Conservation (phyloP, 2,329 filamentous ascomycete genomes). For the Malbranchea zuffiana region DNA sequence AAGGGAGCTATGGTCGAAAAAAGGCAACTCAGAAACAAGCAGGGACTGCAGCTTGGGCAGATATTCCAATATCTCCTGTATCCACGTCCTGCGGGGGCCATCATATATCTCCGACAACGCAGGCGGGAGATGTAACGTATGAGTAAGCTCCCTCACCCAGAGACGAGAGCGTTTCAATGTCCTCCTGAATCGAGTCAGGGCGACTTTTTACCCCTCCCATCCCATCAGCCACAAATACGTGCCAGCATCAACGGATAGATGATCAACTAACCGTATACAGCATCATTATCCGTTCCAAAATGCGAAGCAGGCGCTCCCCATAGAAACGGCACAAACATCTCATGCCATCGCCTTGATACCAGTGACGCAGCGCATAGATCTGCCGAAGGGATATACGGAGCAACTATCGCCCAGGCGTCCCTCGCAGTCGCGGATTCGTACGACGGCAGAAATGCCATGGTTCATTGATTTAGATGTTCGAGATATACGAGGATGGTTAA, state of each 20-base stretch:
- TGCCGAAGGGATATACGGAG: conserved; percentile 45
- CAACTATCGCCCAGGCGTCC: conserved; percentile 47
- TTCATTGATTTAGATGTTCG: too few species aligned
- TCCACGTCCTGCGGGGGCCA: conserved; percentile 48
- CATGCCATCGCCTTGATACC: conserved; percentile 48
- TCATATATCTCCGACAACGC: conserved; percentile 51
- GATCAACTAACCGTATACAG: conserved; percentile 50
- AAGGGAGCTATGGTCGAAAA: conserved; percentile 51
- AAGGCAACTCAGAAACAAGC: conserved; percentile 48
- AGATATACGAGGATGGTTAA: too few species aligned
- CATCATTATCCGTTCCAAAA: conserved; percentile 50
- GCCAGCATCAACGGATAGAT: too few species aligned
- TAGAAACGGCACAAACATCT: conserved; percentile 47
- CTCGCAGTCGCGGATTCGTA: conserved; percentile 47
- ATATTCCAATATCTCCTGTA: conserved; percentile 47
- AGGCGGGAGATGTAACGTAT: conserved; percentile 51
- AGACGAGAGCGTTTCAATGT: conserved; percentile 44
- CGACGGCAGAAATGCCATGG: conserved; percentile 47
- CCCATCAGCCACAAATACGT: too few species aligned
- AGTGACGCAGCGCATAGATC: conserved; percentile 47
- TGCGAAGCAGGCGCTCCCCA: conserved; percentile 55
- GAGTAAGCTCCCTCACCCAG: conserved; percentile 45
- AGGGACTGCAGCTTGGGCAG: conserved; percentile 50
- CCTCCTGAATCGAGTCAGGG: conserved; percentile 48
- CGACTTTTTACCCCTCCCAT: conserved; percentile 33